Base-by-base conservation (phyloP, 169 alveolate species). In the Plasmodium ovale region DNA sequence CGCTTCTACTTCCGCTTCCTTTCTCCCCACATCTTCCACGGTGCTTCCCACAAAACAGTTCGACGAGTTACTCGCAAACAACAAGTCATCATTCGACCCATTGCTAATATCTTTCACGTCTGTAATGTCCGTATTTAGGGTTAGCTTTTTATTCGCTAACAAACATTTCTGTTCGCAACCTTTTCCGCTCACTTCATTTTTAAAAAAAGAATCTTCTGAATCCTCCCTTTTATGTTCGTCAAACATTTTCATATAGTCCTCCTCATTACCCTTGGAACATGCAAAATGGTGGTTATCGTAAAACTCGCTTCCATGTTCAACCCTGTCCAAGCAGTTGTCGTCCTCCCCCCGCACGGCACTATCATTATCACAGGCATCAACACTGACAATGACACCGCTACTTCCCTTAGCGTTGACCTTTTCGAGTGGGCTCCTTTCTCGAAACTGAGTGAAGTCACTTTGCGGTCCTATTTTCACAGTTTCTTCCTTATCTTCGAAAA, bases 401-500 rank as follows among this genome's bases (percentile, higher is more conserved):
- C 25, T 53, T 27, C 25, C 54, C 9, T 6, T 47, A 74, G 27
- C 12, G 42, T 60, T 29, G 27, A n/a, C 84, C 9, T 62, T 54
- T 25, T 54, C 42, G 31, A 33, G 6, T 23, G 31, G 16, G 7
- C 31, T 29, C n/a, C 58, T 25, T 39, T 6, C 42, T 27, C 31
- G 31, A 19, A n/a, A 35, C 49, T 21, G 35, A 29, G n/a, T n/a
- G n/a, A 35, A 7, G 42, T 70, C 49, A 35, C 27, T 49, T 10
- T 70, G 42, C 47, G 12, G 25, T 49, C 29, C 53, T 37, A 31
- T 39, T 35, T 53, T 23, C 54, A 65, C 70, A 65, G 51, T 82
- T 51, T 64, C 64, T 65, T 64, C 64, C 51, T 14, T 42, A 39
- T 82, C 90, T 70, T 65, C 82, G 42, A 82, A 82, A 65, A 82